Conservation (phyloP, 176 grass and related monocot species). For the Metroxylon sagu region DNA sequence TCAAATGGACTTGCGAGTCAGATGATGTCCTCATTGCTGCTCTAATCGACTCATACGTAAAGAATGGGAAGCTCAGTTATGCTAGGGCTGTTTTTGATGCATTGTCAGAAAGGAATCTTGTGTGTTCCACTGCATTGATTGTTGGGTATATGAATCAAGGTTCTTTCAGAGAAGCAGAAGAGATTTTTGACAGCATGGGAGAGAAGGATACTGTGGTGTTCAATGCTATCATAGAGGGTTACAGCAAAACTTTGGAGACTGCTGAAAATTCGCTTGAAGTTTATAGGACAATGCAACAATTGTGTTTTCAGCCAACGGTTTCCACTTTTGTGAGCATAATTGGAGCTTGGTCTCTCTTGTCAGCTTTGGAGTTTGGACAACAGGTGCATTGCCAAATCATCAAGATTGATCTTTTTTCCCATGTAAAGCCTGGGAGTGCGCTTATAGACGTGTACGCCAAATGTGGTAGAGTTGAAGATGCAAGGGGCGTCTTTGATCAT, state of each 20-base stretch:
- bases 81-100: constrained; percentile 33
- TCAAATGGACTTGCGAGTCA: constrained; percentile 23
- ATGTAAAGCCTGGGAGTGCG: constrained; percentile 59
- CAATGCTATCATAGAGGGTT: constrained; percentile 77
- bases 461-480: constrained; percentile 58
- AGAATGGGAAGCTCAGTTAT: constrained; percentile 36
- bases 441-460: constrained; percentile 85
- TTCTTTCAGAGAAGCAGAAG: constrained; percentile 37
- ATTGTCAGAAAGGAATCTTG: constrained; percentile 32
- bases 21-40: constrained; percentile 59
- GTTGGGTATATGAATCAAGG: constrained; percentile 65
- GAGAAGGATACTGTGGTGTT: constrained; percentile 57
- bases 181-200: constrained; percentile 30
- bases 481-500: constrained; percentile 40
- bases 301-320: constrained; percentile 32
- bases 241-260: constrained; percentile 42
- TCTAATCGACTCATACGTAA: constrained; percentile 74
- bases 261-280: constrained; percentile 39
- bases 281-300: constrained; percentile 50
- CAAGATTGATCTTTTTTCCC: constrained; percentile 27
- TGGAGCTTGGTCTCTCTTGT: constrained; percentile 62
- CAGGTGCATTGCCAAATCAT: constrained; percentile 69
- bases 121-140: constrained; percentile 71
- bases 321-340: constrained; percentile 66
- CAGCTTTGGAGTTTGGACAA: constrained; percentile 44